phyloP scores from a whole-genome alignment of 2,329 filamentous ascomycete species.

The Camptophora hylomeconis region DNA sequence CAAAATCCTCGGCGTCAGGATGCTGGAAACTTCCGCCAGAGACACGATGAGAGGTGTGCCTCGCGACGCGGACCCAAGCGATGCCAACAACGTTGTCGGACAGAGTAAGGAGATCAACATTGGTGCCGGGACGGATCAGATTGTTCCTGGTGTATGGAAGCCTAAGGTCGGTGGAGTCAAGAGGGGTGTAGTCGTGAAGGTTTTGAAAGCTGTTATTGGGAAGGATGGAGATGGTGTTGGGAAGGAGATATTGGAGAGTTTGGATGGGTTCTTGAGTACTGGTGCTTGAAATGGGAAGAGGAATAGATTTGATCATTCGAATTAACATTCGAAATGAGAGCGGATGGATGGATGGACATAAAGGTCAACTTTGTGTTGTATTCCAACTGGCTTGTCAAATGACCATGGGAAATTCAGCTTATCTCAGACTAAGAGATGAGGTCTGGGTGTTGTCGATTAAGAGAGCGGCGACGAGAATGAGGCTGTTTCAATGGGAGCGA shows the following conservation, averaged over 20 bases:
- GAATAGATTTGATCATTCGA: too few species aligned
- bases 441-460: too few species aligned
- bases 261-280: constrained; percentile 48
- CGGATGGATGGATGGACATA: too few species aligned
- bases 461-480: too few species aligned
- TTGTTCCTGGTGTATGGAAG: constrained; percentile 63
- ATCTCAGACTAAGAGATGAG: too few species aligned
- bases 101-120: constrained; percentile 13
- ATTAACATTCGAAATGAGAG: too few species aligned
- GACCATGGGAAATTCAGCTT: too few species aligned
- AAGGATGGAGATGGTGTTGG: constrained; percentile 73
- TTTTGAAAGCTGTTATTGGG: constrained; percentile 65
- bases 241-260: constrained; percentile 69
- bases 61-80: too few species aligned
- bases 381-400: too few species aligned
- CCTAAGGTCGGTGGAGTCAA: constrained; percentile 74
- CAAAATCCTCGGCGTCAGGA: constrained; percentile 55
- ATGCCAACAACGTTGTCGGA: not conserved
- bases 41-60: constrained; percentile 59
- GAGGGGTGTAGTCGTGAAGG: constrained; percentile 55
- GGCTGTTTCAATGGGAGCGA: too few species aligned
- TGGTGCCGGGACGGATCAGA: constrained; percentile 40
- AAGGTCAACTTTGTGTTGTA: too few species aligned
- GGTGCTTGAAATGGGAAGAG: constrained; percentile 3
- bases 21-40: constrained; percentile 61